Conservation (phyloP, 192 early-diverging fungal species). For the Spizellomyces sp. region DNA sequence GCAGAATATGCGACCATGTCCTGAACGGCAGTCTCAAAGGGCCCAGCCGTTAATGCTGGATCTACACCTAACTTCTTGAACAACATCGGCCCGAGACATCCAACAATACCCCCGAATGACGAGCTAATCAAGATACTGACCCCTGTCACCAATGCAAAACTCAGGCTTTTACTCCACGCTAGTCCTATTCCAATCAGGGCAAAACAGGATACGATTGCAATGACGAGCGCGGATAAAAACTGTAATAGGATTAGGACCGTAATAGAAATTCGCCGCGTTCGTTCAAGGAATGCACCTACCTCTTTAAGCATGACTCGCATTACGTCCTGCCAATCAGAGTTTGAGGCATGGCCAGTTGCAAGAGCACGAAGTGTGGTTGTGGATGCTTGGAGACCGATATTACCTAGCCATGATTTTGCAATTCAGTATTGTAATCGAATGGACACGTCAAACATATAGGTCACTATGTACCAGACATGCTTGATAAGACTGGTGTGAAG, state of each 20-base stretch:
- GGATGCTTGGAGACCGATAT: slow-evolving; percentile 48
- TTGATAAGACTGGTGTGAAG: slow-evolving; percentile 48
- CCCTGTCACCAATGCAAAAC: slow-evolving; percentile 16
- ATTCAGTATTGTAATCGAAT: neutral
- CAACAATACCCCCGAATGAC: slow-evolving; percentile 35
- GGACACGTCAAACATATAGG: too few relatives aligned
- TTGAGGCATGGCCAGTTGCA: slow-evolving; percentile 45
- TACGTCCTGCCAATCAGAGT: slow-evolving; percentile 23
- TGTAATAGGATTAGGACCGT: neutral
- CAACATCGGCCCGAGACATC: slow-evolving; percentile 31
- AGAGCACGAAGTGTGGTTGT: slow-evolving; percentile 50
- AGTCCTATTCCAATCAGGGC: slow-evolving; percentile 14
- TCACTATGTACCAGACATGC: slow-evolving; percentile 33
- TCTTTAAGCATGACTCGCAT: slow-evolving; percentile 40
- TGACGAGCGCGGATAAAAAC: slow-evolving; percentile 4
- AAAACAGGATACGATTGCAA: neutral
- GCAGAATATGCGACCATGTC: slow-evolving; percentile 40
- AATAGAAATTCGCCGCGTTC: neutral
- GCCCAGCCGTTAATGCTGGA: slow-evolving; percentile 48
- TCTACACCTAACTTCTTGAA: slow-evolving; percentile 44
- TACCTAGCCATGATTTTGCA: slow-evolving; percentile 23
- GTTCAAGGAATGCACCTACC: neutral
- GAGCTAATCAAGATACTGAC: slow-evolving; percentile 18
- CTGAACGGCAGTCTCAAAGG: slow-evolving; percentile 51
- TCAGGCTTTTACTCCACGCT: neutral